phyloP scores from a whole-genome alignment of 78 protist species.

The Salpingoeca rosetta region DNA sequence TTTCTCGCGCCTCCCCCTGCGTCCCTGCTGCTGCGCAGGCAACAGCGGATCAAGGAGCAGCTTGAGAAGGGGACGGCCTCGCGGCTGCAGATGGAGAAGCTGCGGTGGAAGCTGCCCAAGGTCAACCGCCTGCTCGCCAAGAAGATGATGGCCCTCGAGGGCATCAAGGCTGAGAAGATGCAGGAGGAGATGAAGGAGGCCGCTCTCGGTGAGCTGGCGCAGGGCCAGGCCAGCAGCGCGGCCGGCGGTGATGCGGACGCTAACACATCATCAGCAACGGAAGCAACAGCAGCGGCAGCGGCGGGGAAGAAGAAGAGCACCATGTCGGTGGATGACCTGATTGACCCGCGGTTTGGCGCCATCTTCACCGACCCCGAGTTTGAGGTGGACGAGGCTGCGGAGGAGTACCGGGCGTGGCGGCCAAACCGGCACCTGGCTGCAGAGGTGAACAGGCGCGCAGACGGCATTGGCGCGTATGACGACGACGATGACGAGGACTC shows the following conservation, averaged over 20 bases:
- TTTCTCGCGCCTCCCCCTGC: too few species aligned
- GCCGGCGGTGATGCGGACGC: constrained; percentile 20
- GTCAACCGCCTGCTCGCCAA: constrained; percentile 48
- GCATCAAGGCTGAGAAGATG: background rate
- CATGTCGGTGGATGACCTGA: background rate
- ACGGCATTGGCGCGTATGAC: background rate
- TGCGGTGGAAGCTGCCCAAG: constrained; percentile 8
- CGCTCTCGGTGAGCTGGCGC: constrained; percentile 23
- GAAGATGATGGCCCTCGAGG: background rate
- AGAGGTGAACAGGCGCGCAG: too few species aligned
- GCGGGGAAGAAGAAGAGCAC: constrained; percentile 4
- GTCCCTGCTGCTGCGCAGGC: too few species aligned
- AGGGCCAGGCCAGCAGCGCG: constrained; percentile 8
- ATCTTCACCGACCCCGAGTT: constrained; percentile 28
- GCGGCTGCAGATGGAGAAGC: constrained; percentile 35
- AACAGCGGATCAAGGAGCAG: constrained; percentile 30
- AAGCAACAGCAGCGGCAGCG: constrained; percentile 3
- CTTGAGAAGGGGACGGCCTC: constrained; percentile 17
- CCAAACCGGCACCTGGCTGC: background rate
- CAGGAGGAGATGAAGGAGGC: background rate
- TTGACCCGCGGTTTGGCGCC: constrained; percentile 40
- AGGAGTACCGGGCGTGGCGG: constrained; percentile 8
- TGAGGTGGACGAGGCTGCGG: constrained; percentile 21
- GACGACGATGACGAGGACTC: background rate
- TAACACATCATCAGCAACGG: background rate